phyloP scores from a whole-genome alignment of 2,329 filamentous ascomycete species.

The Coniochaeta sp. region DNA sequence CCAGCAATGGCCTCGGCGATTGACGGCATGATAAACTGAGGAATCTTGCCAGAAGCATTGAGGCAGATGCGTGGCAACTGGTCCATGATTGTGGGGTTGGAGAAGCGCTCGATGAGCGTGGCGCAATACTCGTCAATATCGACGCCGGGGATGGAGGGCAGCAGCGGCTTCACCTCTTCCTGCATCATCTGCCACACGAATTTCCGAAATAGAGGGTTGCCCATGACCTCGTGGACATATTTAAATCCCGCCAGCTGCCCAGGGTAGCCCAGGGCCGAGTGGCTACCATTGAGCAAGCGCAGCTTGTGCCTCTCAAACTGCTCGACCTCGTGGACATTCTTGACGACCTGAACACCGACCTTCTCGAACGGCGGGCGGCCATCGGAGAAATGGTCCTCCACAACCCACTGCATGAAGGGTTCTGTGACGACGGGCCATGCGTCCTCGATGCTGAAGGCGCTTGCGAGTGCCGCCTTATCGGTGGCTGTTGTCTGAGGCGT shows the following conservation, averaged over 20 bases:
- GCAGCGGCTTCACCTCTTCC: slow-evolving; percentile 42
- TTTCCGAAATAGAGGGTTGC: slow-evolving; percentile 35
- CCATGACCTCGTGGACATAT: slow-evolving; percentile 47
- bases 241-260: slow-evolving; percentile 43
- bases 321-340: slow-evolving; percentile 42
- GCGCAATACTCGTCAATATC: slow-evolving; percentile 43
- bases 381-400: slow-evolving; percentile 43
- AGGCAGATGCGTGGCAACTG: slow-evolving; percentile 44
- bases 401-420: slow-evolving; percentile 49
- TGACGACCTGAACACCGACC: slow-evolving; percentile 44
- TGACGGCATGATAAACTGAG: slow-evolving; percentile 41
- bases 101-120: slow-evolving; percentile 45
- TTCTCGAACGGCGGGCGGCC: slow-evolving; percentile 44
- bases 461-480: slow-evolving; percentile 36
- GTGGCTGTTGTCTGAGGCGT: slow-evolving; percentile 38
- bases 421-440: slow-evolving; percentile 46
- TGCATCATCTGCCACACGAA: slow-evolving; percentile 49
- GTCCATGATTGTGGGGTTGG: slow-evolving; percentile 49
- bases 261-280: slow-evolving; percentile 43
- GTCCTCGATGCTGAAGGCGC: slow-evolving; percentile 38
- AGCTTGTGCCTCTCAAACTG: slow-evolving; percentile 50
- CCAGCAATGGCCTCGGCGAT: slow-evolving; percentile 38
- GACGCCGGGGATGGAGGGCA: slow-evolving; percentile 41
- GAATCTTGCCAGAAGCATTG: slow-evolving; percentile 45
- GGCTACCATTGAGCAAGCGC: slow-evolving; percentile 43